phyloP scores from a whole-genome alignment of 257 asterid species.

The Solanum chiquidenum region DNA sequence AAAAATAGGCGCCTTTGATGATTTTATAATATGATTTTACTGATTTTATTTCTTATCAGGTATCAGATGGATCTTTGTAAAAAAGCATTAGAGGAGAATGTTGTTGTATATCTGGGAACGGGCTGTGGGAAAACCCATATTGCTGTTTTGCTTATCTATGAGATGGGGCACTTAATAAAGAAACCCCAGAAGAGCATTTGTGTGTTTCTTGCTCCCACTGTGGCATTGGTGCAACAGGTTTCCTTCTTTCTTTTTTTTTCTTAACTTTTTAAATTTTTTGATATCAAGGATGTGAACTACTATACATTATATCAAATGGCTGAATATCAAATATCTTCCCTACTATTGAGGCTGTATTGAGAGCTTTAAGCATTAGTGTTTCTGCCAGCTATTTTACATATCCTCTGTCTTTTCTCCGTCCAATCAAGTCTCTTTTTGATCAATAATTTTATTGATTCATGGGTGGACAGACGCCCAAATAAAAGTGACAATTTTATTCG shows the following conservation, averaged over 20 bases:
- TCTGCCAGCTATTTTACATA: background rate
- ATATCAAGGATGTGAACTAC: background rate
- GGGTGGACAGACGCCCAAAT: background rate
- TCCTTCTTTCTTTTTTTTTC: background rate
- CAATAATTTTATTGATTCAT: background rate
- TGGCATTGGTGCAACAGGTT: slow-evolving; percentile 96
- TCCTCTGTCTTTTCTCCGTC: background rate
- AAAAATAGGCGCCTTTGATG: background rate
- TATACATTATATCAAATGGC: background rate
- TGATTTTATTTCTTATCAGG: slow-evolving; percentile 32
- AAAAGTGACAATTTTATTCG: background rate
- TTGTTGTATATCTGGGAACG: slow-evolving; percentile 72
- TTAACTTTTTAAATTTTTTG: background rate
- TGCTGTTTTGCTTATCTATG: slow-evolving; percentile 80
- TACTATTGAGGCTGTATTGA: background rate
- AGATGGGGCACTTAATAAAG: slow-evolving; percentile 78
- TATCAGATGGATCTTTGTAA: slow-evolving; percentile 81
- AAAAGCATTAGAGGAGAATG: slow-evolving; percentile 83
- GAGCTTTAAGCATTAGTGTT: background rate
- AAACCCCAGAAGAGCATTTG: slow-evolving; percentile 82
- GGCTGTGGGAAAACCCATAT: slow-evolving; percentile 97
- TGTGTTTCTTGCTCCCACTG: slow-evolving; percentile 91
- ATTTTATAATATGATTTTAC: background rate
- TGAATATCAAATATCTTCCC: background rate
- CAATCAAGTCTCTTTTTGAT: background rate